These are phyloP conservation scores for Lasiodiplodia citricola DNA, from an alignment of 2,329 filamentous ascomycete genomes.

Conservation along the genomic window DNA sequence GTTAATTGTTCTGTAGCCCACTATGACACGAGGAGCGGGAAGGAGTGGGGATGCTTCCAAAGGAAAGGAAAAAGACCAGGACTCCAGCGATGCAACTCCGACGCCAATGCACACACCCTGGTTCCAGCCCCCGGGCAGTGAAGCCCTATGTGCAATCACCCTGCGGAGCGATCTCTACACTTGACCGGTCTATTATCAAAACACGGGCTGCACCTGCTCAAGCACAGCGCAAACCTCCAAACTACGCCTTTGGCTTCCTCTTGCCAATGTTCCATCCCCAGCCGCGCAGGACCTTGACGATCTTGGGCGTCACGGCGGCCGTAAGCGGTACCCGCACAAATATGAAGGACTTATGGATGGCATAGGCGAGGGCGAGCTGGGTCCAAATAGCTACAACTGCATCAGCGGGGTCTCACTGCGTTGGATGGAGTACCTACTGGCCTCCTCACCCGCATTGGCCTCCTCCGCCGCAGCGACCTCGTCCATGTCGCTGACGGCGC, in stretches of 20 bases:
- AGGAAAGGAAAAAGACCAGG: neutral
- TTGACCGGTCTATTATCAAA: neutral
- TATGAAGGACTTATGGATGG: constrained; percentile 97
- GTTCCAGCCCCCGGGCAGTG: neutral
- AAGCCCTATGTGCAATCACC: neutral
- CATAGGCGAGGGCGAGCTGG: constrained; percentile 90
- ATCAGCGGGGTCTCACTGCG: neutral
- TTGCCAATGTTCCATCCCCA: constrained; percentile 98
- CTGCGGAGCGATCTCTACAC: neutral
- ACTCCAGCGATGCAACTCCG: neutral
- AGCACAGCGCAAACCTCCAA: neutral
- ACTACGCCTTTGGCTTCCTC: constrained; percentile 53
- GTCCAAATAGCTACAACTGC: constrained; percentile 69
- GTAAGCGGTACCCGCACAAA: constrained; percentile 94
- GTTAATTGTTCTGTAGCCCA: too few relatives aligned
- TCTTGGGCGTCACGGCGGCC: constrained; percentile 86
- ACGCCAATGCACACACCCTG: neutral
- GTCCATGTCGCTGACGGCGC: constrained; percentile 35
- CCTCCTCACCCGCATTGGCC: constrained; percentile 67
- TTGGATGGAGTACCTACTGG: constrained; percentile 64
- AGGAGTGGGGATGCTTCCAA: neutral
- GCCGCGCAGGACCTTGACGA: constrained; percentile 83
- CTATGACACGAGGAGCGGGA: neutral
- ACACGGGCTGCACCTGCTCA: neutral
- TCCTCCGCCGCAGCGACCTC: constrained; percentile 64